Percentiles rank a stretch among this genome's conserved stretches.
Conservation (phyloP, 1,284 basidiomycete genomes). For the Melampsora larici-populina region DNA sequence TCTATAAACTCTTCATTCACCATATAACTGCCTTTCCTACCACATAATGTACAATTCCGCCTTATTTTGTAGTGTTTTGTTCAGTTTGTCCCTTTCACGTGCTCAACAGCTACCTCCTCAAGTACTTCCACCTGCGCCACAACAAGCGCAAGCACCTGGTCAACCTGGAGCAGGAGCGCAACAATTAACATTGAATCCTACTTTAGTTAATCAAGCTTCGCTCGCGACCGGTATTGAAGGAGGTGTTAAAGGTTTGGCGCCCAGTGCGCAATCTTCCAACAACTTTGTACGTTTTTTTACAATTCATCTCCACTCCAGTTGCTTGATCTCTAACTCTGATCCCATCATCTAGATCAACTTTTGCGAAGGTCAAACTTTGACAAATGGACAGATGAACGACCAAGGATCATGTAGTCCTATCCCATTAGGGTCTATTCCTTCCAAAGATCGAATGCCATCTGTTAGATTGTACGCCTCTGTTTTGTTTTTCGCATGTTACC, state of each 20-base stretch:
- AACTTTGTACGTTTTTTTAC: background rate
- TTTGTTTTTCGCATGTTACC: background rate
- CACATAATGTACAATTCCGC: no score
- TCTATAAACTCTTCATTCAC: no score
- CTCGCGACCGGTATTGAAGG: background rate
- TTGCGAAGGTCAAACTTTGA: background rate
- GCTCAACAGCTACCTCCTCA: background rate
- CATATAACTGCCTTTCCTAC: no score
- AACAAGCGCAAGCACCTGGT: background rate
- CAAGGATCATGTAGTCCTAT: constrained; percentile 9
- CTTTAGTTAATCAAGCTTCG: background rate
- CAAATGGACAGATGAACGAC: background rate
- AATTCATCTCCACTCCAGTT: background rate
- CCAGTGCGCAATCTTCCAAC: background rate
- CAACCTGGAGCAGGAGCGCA: background rate
- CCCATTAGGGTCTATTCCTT: background rate
- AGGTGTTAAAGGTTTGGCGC: background rate
- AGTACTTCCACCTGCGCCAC: background rate
- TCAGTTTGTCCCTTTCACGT: no score
- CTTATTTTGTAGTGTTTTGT: no score
- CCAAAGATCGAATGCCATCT: background rate
- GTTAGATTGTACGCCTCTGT: background rate
- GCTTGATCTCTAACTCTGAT: background rate
- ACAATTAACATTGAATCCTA: background rate
- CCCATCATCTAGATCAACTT: background rate